These are phyloP conservation scores for Voacanga thouarsii DNA, from an alignment of 257 asterid species.

Conservation along the genomic window DNA sequence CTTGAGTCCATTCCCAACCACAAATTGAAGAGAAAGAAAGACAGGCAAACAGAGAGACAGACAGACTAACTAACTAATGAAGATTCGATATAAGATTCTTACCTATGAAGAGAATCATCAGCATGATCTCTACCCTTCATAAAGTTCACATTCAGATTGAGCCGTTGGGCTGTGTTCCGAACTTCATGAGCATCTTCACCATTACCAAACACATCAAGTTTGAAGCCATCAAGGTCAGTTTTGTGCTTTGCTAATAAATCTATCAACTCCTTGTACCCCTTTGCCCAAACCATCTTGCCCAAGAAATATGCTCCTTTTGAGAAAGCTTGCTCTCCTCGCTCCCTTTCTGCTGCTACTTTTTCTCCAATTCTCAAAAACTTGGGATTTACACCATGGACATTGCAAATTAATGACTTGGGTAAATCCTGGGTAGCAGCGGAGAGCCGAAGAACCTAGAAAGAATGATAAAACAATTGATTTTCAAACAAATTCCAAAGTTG, in stretches of 20 bases:
- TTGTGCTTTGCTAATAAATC: conserved; percentile 77
- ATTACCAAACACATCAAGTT: conserved; percentile 87
- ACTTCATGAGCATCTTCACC: conserved; percentile 98
- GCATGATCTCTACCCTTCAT: conserved; percentile 99
- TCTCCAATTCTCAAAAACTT: conserved; percentile 86
- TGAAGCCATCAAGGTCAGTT: conserved; percentile 77
- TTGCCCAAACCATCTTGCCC: conserved; percentile 99
- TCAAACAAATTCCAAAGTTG: conserved; percentile 1
- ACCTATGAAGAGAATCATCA: conserved; percentile 91
- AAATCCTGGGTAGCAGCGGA: conserved; percentile 98
- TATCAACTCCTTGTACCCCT: conserved; percentile 91
- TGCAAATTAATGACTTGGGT: conserved; percentile 81
- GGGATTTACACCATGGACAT: conserved; percentile 96
- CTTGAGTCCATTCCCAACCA: background rate
- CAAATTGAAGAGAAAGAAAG: background rate
- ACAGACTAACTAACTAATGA: background rate
- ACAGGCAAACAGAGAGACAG: background rate
- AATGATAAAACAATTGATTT: conserved; percentile 1
- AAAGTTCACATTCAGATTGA: conserved; percentile 76
- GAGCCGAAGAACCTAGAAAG: conserved; percentile 81
- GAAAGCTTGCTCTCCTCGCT: conserved; percentile 71
- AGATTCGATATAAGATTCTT: conserved; percentile 25
- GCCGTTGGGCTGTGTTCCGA: conserved; percentile 74
- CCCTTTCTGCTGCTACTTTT: conserved; percentile 75
- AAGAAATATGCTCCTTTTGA: conserved; percentile 95